Conservation (phyloP, 2,329 filamentous ascomycete species). For the Coniochaeta prunicola region DNA sequence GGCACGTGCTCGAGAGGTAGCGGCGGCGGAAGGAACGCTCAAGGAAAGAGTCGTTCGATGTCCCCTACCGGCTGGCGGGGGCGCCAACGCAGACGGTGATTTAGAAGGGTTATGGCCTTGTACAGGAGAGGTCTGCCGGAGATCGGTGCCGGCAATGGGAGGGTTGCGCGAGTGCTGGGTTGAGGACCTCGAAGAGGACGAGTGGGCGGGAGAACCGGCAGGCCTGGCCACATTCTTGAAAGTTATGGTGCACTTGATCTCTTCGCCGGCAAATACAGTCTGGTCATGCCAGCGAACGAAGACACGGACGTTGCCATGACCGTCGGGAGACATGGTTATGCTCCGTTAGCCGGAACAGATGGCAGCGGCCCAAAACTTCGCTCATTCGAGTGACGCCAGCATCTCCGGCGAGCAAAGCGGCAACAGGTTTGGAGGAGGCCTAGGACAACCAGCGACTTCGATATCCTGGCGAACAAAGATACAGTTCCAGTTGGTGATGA, state of each 20-base stretch:
- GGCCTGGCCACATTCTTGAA: conserved; percentile 74
- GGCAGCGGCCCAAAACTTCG: not conserved
- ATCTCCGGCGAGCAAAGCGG: not conserved
- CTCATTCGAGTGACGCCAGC: not conserved
- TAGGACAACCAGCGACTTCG: not conserved
- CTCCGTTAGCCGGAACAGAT: conserved; percentile 17
- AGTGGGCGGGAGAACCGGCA: conserved; percentile 14
- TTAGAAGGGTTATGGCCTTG: conserved; percentile 29
- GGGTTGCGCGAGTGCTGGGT: conserved; percentile 19
- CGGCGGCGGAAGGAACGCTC: conserved; percentile 38
- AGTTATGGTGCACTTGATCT: conserved; percentile 90
- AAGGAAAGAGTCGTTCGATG: conserved; percentile 65
- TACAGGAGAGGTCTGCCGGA: conserved; percentile 33
- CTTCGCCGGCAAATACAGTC: conserved; percentile 93
- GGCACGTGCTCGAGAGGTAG: conserved; percentile 33
- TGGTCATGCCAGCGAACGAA: conserved; percentile 93
- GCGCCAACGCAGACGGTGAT: conserved; percentile 30
- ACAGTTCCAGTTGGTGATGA: not conserved
- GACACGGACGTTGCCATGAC: conserved; percentile 71
- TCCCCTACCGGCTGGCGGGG: conserved; percentile 40
- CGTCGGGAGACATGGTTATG: conserved; percentile 41
- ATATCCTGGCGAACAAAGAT: not conserved
- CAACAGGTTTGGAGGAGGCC: not conserved
- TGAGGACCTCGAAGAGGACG: conserved; percentile 12
- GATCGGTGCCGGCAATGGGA: conserved; percentile 28